These are phyloP conservation scores for Aspergillus biplanus DNA, from an alignment of 495 filamentous ascomycete species.

Conservation along the genomic window DNA sequence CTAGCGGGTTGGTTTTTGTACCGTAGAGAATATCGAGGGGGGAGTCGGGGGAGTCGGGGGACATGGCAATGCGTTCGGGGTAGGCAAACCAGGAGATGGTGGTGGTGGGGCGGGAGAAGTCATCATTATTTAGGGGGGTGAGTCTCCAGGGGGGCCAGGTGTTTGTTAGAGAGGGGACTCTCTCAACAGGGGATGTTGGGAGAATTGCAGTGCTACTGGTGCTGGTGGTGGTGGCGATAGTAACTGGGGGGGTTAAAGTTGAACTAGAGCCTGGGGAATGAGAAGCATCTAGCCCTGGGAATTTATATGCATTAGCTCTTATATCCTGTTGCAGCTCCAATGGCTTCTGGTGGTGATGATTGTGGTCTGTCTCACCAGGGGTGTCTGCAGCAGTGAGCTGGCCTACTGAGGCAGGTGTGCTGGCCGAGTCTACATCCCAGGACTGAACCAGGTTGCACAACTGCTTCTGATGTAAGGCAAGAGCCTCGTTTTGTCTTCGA, in stretches of 20 bases:
- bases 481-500: slow-evolving; percentile 28
- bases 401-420: background rate
- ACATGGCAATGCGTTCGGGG: slow-evolving; percentile 24
- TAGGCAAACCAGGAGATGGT: slow-evolving; percentile 23
- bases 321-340: background rate
- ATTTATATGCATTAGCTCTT: too few species aligned
- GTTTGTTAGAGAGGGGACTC: background rate
- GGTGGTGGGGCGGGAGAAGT: slow-evolving; percentile 19
- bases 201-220: background rate
- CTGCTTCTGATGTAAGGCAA: slow-evolving; percentile 22
- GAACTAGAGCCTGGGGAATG: background rate
- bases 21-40: slow-evolving; percentile 37
- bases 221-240: background rate
- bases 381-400: background rate
- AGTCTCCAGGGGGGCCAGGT: slow-evolving; percentile 20
- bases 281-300: too few species aligned
- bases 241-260: background rate
- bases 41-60: slow-evolving; percentile 28
- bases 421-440: slow-evolving; percentile 23
- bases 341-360: background rate
- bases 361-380: background rate
- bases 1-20: slow-evolving; percentile 31
- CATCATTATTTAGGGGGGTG: slow-evolving; percentile 29
- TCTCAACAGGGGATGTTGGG: slow-evolving; percentile 3
- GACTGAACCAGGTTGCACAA: slow-evolving; percentile 26